phyloP scores from a whole-genome alignment of 306 rosid genomes.

The Quercus ilex region DNA sequence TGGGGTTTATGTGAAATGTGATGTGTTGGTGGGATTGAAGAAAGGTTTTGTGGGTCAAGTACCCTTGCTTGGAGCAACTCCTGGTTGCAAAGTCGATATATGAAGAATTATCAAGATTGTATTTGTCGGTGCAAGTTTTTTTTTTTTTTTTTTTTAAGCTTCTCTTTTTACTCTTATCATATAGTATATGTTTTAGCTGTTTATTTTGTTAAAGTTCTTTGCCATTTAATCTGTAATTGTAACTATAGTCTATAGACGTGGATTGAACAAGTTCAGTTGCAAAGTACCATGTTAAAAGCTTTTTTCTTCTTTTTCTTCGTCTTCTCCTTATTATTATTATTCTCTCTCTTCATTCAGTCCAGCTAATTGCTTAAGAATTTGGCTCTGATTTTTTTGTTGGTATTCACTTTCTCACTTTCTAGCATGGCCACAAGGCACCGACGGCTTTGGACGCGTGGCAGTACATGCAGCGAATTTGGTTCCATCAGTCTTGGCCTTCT shows the following conservation, averaged over 20 bases:
- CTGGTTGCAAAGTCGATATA: conserved; percentile 57
- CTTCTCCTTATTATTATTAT: neutral
- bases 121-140: neutral
- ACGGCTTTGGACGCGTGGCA: neutral
- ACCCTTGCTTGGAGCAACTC: conserved; percentile 62
- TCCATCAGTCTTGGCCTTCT: conserved; percentile 12
- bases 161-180: neutral
- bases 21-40: conserved; percentile 63
- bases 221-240: neutral
- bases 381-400: neutral
- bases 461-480: conserved; percentile 4
- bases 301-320: neutral
- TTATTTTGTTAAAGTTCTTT: neutral
- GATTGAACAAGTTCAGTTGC: neutral
- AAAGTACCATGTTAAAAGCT: neutral
- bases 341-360: no score
- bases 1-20: conserved; percentile 59
- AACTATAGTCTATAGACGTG: neutral
- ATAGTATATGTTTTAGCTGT: neutral
- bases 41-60: conserved; percentile 70
- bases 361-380: neutral
- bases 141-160: neutral
- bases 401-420: no score
- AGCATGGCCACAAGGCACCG: neutral
- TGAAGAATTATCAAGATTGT: conserved; percentile 21